A percentile compares a stretch with the other conserved stretches of the same genome.
Evolutionary conservation across 495 filamentous ascomycete genomes (phyloP).

Genomic region (Elaphomyces granulatus): DNA sequence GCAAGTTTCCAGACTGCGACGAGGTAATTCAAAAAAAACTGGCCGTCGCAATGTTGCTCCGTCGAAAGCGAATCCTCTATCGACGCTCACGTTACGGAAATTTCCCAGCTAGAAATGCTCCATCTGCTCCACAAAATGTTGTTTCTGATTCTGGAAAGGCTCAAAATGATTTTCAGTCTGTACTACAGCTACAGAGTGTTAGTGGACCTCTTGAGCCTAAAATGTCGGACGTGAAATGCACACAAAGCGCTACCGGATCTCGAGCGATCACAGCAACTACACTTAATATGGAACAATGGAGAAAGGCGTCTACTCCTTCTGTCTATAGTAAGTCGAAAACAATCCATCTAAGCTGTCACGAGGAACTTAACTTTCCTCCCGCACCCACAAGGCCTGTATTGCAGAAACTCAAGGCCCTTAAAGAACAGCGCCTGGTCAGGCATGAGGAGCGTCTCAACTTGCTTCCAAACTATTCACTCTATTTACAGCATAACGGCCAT

Average conservation of each 20-base stretch:
- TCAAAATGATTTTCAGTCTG: neutral
- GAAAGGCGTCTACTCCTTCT: constrained; percentile 2
- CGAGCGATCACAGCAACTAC: constrained; percentile 2
- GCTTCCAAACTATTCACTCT: constrained; percentile 1
- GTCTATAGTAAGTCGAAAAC: constrained; percentile 1
- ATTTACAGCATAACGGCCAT: neutral
- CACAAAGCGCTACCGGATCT: neutral
- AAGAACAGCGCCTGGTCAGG: neutral
- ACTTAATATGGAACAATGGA: constrained; percentile 1
- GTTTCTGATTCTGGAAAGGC: neutral
- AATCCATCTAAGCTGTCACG: neutral
- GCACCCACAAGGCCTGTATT: neutral
- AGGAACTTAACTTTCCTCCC: constrained; percentile 2
- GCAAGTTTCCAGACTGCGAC: constrained; percentile 1
- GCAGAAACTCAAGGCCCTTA: neutral
- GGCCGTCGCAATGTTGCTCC: constrained; percentile 2
- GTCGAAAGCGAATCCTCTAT: constrained; percentile 4
- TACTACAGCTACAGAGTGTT: too few relatives aligned
- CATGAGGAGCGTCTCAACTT: constrained; percentile 1
- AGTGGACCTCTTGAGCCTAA: too few relatives aligned
- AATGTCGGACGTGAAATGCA: too few relatives aligned
- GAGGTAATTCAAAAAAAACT: constrained; percentile 1
- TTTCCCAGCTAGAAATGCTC: neutral
- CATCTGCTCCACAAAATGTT: neutral
- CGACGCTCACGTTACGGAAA: constrained; percentile 1